phyloP scores from a whole-genome alignment of 805 yeast species.

The Scheffersomyces amazonensis region DNA sequence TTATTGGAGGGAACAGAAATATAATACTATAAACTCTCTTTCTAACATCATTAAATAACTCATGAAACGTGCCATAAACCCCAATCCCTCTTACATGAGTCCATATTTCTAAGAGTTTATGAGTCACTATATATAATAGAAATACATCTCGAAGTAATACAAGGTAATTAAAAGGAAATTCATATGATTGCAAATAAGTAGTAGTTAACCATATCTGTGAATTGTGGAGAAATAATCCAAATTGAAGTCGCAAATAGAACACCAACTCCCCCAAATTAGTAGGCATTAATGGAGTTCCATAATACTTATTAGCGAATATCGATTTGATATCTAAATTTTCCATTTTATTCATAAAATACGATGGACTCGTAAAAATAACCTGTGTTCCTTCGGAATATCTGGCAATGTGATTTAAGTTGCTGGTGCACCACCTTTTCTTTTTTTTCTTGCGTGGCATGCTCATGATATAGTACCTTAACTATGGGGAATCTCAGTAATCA shows the following conservation, averaged over 20 bases:
- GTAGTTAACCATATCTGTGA: neutral
- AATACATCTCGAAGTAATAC: slow-evolving; percentile 15
- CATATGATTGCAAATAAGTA: neutral
- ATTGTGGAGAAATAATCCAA: neutral
- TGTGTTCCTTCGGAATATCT: no score
- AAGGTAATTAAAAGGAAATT: neutral
- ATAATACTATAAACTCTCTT: slow-evolving; percentile 26
- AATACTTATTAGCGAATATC: slow-evolving; percentile 10
- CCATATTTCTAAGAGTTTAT: slow-evolving; percentile 6
- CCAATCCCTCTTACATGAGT: slow-evolving; percentile 37
- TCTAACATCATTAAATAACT: slow-evolving; percentile 10
- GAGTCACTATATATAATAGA: slow-evolving; percentile 11
- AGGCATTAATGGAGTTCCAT: slow-evolving; percentile 23
- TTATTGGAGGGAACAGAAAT: slow-evolving; percentile 51
- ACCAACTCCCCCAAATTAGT: slow-evolving; percentile 12
- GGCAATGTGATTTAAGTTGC: no score
- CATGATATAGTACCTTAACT: no score
- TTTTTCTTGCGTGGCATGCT: no score
- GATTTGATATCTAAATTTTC: no score
- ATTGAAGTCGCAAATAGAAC: slow-evolving; percentile 4
- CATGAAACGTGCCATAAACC: slow-evolving; percentile 22
- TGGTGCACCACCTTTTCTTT: no score
- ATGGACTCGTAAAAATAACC: no score
- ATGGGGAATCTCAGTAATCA: no score
- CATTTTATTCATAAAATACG: no score